Percentiles rank a stretch among this genome's conserved stretches.
Evolutionary conservation across 176 grass and related monocot species (phyloP).

Genomic region (Musa troglodytarum): DNA sequence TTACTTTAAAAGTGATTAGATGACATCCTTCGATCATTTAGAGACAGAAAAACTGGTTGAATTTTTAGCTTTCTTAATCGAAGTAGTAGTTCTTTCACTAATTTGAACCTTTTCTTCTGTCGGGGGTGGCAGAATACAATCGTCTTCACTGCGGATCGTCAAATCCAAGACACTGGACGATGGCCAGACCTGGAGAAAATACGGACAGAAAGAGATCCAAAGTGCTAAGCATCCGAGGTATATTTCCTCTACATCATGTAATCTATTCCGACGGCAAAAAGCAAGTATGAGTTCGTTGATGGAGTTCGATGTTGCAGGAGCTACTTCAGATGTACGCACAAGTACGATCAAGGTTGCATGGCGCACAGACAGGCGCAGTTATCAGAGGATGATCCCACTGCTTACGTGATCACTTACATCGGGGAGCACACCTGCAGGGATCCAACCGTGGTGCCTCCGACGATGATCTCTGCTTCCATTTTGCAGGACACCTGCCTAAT

Average conservation of each 20-base stretch:
- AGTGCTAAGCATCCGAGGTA: slow-evolving; percentile 65
- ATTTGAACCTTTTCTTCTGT: no score
- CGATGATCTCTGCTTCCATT: not conserved
- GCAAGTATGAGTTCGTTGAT: not conserved
- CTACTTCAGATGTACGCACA: slow-evolving; percentile 45
- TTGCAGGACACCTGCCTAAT: not conserved
- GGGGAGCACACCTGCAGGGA: slow-evolving; percentile 33
- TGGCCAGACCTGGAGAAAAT: slow-evolving; percentile 71
- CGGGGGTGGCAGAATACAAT: slow-evolving; percentile 20
- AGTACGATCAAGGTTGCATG: slow-evolving; percentile 22
- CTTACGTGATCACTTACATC: slow-evolving; percentile 33
- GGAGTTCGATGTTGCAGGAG: slow-evolving; percentile 28
- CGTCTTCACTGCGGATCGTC: slow-evolving; percentile 5
- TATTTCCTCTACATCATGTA: not conserved
- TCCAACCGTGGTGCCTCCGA: not conserved
- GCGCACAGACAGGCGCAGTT: slow-evolving; percentile 38
- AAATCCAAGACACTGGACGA: slow-evolving; percentile 35
- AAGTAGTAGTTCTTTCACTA: not conserved
- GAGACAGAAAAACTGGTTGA: no score
- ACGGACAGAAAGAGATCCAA: slow-evolving; percentile 79
- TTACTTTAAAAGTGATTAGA: no score
- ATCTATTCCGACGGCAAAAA: no score
- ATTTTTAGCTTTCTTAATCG: no score
- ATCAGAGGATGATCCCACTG: slow-evolving; percentile 18
- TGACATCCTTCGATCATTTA: no score